Base-by-base conservation (phyloP, 768 basidiomycete species). In the Collybia sordida region DNA sequence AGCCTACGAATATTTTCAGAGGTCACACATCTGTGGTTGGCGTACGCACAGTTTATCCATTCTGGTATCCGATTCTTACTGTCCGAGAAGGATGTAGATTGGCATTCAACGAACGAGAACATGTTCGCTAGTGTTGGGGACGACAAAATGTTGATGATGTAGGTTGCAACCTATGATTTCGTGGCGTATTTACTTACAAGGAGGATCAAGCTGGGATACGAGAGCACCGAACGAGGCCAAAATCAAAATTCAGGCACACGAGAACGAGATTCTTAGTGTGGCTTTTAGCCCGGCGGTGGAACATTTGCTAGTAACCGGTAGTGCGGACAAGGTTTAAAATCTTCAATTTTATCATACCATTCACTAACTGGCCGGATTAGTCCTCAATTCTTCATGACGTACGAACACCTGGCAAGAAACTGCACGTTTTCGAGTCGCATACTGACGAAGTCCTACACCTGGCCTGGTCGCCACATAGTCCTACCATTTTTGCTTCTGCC, bases 91-190 rank as follows among this genome's bases (percentile, higher is more conserved):
- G 97, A 99, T 63, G 95, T 99, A 4, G 94, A 97, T 59, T 99
- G 97, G 97, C 88, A 96, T 67, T 74, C 85, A 1, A 82, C 77
- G 3, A 75, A 87, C 60, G 91, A 93, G 52, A 84, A 86, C 59
- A 71, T 93, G 42, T 93, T 98, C 59, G 94, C 88, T 2, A 98
- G 95, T 57, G 97, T 96, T 25, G 93, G 95, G 17, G 97, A 99
- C 54, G 97, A 99, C 66, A 90, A 88, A 65, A 83, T 90, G 78
- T 79, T 99, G 45, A 85, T 97, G 78, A 78, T 98, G 94, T 98
- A 61, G 43, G 92, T 72, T 3, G 24, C 31, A 37, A n/a, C 19
- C 9, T 37, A 15, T 36, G 1, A 46, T 49, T 15, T 17, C 47
- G 49, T 28, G 25, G n/a, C 17, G 17, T 12, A 11, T 28, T 24